A percentile compares a stretch with the other conserved stretches of the same genome.
Evolutionary conservation across 2,329 filamentous ascomycete genomes (phyloP).

Genomic region (Emericellopsis cladophorae): DNA sequence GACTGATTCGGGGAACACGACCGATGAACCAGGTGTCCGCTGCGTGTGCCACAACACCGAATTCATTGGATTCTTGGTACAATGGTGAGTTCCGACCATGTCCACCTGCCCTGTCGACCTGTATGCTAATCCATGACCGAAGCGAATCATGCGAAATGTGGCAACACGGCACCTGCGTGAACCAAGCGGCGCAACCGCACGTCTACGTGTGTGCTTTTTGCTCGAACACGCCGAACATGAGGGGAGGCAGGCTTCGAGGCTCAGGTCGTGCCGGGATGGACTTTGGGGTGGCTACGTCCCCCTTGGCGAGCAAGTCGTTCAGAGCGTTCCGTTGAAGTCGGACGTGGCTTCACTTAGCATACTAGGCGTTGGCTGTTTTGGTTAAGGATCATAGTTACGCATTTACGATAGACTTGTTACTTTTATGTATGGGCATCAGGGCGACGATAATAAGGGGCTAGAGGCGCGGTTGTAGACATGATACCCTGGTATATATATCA

Average conservation of each 20-base stretch:
- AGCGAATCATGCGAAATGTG: conserved; percentile 55
- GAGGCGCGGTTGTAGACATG: background rate
- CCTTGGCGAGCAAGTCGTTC: conserved; percentile 28
- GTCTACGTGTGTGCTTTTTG: conserved; percentile 55
- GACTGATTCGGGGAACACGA: conserved; percentile 3
- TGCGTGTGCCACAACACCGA: conserved; percentile 43
- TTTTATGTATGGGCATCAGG: too few species aligned
- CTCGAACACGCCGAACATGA: conserved; percentile 43
- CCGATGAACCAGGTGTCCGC: conserved; percentile 31
- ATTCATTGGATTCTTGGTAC: conserved; percentile 44
- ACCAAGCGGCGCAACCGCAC: conserved; percentile 40
- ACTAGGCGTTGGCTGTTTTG: too few species aligned
- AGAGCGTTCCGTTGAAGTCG: conserved; percentile 45
- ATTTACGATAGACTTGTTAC: background rate
- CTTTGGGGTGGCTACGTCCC: conserved; percentile 17
- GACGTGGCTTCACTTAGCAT: too few species aligned
- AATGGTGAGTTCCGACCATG: conserved; percentile 36
- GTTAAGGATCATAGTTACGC: background rate
- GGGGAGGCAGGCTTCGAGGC: conserved; percentile 33
- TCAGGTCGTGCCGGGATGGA: conserved; percentile 18
- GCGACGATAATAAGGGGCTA: background rate
- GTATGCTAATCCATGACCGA: background rate
- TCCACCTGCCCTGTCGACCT: background rate
- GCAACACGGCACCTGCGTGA: conserved; percentile 51
- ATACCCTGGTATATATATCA: background rate